Base-by-base conservation (phyloP, 768 basidiomycete species). In the Omphalotus guepiniiformis region DNA sequence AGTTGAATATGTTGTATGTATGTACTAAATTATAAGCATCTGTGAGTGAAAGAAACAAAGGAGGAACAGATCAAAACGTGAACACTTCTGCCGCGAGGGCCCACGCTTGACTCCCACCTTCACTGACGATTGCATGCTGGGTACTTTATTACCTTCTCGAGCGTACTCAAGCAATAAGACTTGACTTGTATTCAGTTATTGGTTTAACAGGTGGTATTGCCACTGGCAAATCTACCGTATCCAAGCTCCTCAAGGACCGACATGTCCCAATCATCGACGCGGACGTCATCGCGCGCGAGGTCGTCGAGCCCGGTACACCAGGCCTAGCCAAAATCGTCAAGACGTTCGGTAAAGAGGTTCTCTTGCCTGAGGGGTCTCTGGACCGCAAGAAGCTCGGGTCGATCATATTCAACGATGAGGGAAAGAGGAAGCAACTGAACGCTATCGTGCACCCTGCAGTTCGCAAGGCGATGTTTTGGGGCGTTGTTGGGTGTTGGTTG, bases 181-280 rank as follows among this genome's bases (percentile, higher is more conserved):
- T 12, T 44, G 30, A 32, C 44, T 23, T 37, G 22, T 46, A 46
- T 36, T 25, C 30, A 95, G 94, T 98, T 49, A 79, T 96, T 52
- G 95, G 96, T 32, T 79, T 99, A 18, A 97, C 95, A 23, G 96
- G 96, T 6, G 92, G 94, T 2, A 97, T 99, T 49, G 91, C 93
- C 18, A 93, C 93, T 6, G 93, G 95, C 44, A 99, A 99, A 69
- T 96, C 94, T 0, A 88, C 93, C 11, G 96, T 93, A 9, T 90
- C 93, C 0, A 65, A 68, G 6, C 72, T 93, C 34, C 72, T 98
- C 28, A 75, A 76, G 42, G 69, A 74, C 0, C 82, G 82, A 55
- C 57, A 64, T 25, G 68, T 98, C 25, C 89, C 92, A n/a, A 70
- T 98, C 55, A 78, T 98, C 56, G 96, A 99, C 61, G 93, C 95